phyloP scores from a whole-genome alignment of 345 rosid genomes.

The Salix dunnii region DNA sequence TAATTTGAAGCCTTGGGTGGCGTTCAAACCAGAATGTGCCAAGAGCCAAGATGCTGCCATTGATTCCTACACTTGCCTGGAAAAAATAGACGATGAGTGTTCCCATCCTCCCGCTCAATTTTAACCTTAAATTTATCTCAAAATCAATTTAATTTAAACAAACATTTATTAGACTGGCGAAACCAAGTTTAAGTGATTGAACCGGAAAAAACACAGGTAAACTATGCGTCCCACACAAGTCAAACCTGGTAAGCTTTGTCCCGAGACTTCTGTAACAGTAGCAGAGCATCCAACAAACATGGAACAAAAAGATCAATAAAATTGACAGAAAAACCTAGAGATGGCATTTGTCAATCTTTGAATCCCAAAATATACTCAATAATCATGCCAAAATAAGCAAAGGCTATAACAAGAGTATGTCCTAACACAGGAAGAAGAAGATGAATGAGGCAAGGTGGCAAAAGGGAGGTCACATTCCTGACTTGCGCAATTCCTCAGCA shows the following conservation, averaged over 20 bases:
- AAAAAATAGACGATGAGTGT: background rate
- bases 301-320: background rate
- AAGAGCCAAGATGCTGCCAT: background rate
- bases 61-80: background rate
- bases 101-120: background rate
- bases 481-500: conserved; percentile 55
- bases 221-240: background rate
- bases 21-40: background rate
- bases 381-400: conserved; percentile 2
- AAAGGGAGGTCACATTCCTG: conserved; percentile 10
- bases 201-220: background rate
- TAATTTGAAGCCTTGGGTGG: background rate
- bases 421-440: conserved; percentile 6
- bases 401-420: conserved; percentile 9
- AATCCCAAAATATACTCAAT: conserved; percentile 12
- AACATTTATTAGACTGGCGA: background rate
- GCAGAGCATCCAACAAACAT: background rate
- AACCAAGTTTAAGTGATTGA: background rate
- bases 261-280: background rate
- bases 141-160: background rate
- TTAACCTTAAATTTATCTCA: background rate
- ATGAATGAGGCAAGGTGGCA: background rate
- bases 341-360: background rate
- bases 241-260: background rate
- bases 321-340: conserved; percentile 7